Base-by-base conservation (phyloP, 2,329 filamentous ascomycete species). In the Ilyonectria destructans region DNA sequence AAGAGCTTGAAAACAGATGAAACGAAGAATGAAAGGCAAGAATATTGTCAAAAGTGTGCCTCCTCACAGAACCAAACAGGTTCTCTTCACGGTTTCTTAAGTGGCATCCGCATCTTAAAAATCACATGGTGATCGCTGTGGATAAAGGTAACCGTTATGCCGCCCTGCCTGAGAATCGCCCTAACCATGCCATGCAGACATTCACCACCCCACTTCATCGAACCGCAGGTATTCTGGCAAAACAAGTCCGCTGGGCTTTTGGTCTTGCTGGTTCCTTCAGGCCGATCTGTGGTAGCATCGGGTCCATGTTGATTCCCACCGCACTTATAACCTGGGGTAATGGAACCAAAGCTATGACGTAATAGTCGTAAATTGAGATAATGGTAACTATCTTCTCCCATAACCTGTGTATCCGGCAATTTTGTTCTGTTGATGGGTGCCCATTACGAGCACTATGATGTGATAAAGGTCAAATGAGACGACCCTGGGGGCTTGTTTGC, bases 121-220 rank as follows among this genome's bases (percentile, higher is more conserved):
- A n/a, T 8, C 23, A 31, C 15, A 9, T 45, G 56, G 29, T 23
- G 31, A 54, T 55, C 31, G n/a, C 29, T 40, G 19, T n/a, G 62
- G 62, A 60, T 56, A 65, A 65, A 43, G 56, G 55, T 60, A 60
- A 13, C 62, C 62, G 62, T n/a, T 13, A 19, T n/a, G 26, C 37
- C 43, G 31, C 48, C 7, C 23, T n/a, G 35, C 19, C 15, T 45
- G 37, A 21, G 5, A 48, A 23, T n/a, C 31, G 19, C 21, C 23
- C 45, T 8, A 13, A 46, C 19, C 33, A 49, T 29, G 26, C 6
- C 26, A 6, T 17, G n/a, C 19, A 29, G 13, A 19, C 31, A 43
- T 45, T 8, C 23, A n/a, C n/a, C 19, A 33, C 62, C 48, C 48
- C 26, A 17, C 48, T 51, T 46, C 55, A 43, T 2, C 8, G 10